Conservation (phyloP, 441 rosid species). For the Syzygium syzygioides region DNA sequence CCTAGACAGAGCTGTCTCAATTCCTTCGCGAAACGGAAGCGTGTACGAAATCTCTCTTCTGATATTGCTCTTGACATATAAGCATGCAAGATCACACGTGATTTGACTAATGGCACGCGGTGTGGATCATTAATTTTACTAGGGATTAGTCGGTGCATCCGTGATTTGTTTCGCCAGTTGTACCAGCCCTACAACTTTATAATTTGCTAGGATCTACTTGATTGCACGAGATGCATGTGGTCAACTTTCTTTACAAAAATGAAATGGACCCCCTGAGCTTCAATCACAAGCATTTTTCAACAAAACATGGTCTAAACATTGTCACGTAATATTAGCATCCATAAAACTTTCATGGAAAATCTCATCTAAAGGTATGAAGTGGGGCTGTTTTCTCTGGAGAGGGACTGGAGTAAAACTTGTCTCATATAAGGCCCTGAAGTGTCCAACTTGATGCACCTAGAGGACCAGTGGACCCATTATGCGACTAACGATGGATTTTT, state of each 20-base stretch:
- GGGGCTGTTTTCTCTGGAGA: background rate
- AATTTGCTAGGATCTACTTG: background rate
- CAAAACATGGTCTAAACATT: background rate
- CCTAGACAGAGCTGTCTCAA: background rate
- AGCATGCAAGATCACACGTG: background rate
- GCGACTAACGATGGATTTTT: no score
- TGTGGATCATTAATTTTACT: background rate
- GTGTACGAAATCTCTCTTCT: background rate
- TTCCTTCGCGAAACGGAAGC: background rate
- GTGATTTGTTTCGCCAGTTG: background rate
- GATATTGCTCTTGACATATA: background rate
- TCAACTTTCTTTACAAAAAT: background rate
- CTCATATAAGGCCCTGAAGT: background rate
- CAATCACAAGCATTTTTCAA: background rate
- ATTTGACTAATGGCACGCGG: background rate
- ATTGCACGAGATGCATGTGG: background rate
- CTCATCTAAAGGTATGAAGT: background rate
- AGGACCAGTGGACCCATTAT: no score
- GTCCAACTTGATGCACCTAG: no score
- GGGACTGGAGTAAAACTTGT: fast-evolving
- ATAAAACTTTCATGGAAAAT: background rate
- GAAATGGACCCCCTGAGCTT: background rate
- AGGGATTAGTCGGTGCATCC: background rate
- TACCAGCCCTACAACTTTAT: background rate
- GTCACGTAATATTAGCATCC: background rate